These are phyloP conservation scores for Diphasiastrum complanatum DNA, from an alignment of 83 land plant genomes.

Conservation along the genomic window DNA sequence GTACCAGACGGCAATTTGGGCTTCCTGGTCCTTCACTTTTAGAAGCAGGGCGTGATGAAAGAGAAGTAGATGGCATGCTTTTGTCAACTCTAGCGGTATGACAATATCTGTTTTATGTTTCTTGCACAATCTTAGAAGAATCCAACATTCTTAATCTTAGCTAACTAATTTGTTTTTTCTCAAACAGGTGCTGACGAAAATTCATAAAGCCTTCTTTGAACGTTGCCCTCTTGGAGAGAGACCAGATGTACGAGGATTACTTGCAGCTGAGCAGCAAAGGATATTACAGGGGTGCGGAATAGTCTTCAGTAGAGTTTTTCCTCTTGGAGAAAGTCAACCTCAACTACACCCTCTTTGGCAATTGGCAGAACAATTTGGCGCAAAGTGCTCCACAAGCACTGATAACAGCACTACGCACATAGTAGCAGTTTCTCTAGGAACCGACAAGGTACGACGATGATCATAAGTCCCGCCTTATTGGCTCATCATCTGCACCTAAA, in stretches of 20 bases:
- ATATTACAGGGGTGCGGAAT: constrained; percentile 1
- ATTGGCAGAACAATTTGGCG: constrained; percentile 13
- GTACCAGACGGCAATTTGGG: constrained; percentile 14
- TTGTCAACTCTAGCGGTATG: constrained; percentile 6
- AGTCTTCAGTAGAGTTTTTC: constrained; percentile 7
- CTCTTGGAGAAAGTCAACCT: constrained; percentile 6
- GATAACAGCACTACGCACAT: background rate
- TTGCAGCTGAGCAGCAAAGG: background rate
- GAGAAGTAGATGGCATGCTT: constrained; percentile 15
- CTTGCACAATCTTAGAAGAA: too few species aligned
- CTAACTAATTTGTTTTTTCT: background rate
- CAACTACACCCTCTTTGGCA: constrained; percentile 12
- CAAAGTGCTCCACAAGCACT: constrained; percentile 4
- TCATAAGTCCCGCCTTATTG: background rate
- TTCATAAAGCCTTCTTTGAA: background rate
- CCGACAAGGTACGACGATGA: constrained; percentile 15
- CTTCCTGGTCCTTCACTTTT: constrained; percentile 7
- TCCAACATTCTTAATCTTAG: background rate
- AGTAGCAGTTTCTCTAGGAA: constrained; percentile 7
- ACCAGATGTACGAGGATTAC: constrained; percentile 5
- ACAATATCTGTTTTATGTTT: too few species aligned
- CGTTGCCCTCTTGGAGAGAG: background rate
- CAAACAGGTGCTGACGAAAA: background rate
- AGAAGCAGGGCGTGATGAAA: constrained; percentile 13
- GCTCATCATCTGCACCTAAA: background rate